phyloP scores from a whole-genome alignment of 768 basidiomycete genomes.

The Lepiota brunneoincarnata region DNA sequence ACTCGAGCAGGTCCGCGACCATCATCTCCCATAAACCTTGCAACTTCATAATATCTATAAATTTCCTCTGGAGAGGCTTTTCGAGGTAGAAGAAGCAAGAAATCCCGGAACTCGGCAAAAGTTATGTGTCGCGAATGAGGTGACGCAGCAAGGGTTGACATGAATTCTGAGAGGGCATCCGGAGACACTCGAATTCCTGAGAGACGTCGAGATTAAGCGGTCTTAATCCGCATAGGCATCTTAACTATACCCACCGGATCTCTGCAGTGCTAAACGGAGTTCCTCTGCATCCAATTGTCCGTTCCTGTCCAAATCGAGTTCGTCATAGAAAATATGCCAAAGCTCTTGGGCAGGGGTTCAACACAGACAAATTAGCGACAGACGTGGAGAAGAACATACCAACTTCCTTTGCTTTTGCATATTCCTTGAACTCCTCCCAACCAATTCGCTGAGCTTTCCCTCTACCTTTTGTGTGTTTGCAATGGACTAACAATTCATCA shows the following conservation, averaged over 20 bases:
- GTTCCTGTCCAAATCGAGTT: slow-evolving; percentile 88
- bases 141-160: slow-evolving; percentile 71
- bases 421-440: slow-evolving; percentile 73
- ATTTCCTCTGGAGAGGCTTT: slow-evolving; percentile 82
- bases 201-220: background rate
- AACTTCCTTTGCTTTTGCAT: slow-evolving; percentile 77
- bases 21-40: slow-evolving; percentile 67
- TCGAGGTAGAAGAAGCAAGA: slow-evolving; percentile 82
- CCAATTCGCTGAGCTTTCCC: slow-evolving; percentile 45
- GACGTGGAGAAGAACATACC: slow-evolving; percentile 44
- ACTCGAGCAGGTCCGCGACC: slow-evolving; percentile 76
- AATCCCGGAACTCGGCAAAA: slow-evolving; percentile 88
- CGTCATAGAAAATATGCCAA: slow-evolving; percentile 89
- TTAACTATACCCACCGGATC: slow-evolving; percentile 54
- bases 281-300: slow-evolving; percentile 68
- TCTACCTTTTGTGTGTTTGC: slow-evolving; percentile 41
- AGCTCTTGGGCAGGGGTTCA: slow-evolving; percentile 51
- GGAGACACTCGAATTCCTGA: slow-evolving; percentile 73
- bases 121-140: slow-evolving; percentile 65
- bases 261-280: slow-evolving; percentile 43
- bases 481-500: slow-evolving; percentile 64
- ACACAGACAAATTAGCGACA: slow-evolving; percentile 9
- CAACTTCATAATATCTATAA: slow-evolving; percentile 76
- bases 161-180: slow-evolving; percentile 76
- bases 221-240: background rate